Percentiles rank a stretch among this genome's conserved stretches.
These are phyloP conservation scores for Vanderwaltozyma yarrowii DNA, from an alignment of 805 yeast genomes.

Conservation along the genomic window DNA sequence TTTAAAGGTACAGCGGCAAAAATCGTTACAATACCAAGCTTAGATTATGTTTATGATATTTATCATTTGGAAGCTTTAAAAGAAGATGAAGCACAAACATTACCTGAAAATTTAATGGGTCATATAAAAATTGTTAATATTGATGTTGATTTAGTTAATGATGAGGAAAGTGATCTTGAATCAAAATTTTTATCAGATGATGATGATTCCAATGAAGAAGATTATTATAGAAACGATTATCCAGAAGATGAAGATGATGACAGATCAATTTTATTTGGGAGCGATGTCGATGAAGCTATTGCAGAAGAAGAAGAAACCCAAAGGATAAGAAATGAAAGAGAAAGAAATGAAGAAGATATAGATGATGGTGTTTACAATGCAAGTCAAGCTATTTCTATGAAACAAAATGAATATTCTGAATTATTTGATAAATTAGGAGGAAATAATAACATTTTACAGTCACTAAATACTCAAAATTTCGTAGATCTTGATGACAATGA, in stretches of 20 bases:
- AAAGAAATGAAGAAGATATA: slow-evolving; percentile 1
- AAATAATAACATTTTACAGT: slow-evolving; percentile 15
- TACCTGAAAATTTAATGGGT: slow-evolving; percentile 29
- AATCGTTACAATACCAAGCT: slow-evolving; percentile 17
- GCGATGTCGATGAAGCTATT: slow-evolving; percentile 30
- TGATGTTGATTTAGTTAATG: slow-evolving; percentile 27
- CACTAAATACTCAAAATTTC: slow-evolving; percentile 19
- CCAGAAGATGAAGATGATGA: slow-evolving; percentile 87
- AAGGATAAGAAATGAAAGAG: not conserved
- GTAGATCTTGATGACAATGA: slow-evolving; percentile 25
- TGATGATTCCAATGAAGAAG: slow-evolving; percentile 86
- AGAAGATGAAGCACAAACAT: slow-evolving; percentile 37
- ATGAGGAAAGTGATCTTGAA: slow-evolving; percentile 33
- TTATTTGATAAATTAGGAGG: slow-evolving; percentile 17
- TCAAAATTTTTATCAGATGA: slow-evolving; percentile 46
- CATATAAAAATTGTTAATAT: slow-evolving; percentile 35
- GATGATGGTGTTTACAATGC: slow-evolving; percentile 1
- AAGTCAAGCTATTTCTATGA: not conserved
- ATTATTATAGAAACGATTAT: slow-evolving; percentile 83
- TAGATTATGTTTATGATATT: slow-evolving; percentile 89
- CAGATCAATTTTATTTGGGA: slow-evolving; percentile 29
- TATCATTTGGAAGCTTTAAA: slow-evolving; percentile 58
- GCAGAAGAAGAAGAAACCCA: slow-evolving; percentile 24
- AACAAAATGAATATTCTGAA: slow-evolving; percentile 10
- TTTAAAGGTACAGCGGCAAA: slow-evolving; percentile 8